Percentiles rank a stretch among this genome's conserved stretches.
phyloP scores from a whole-genome alignment of 768 basidiomycete species.

The Boletus reticuloceps region DNA sequence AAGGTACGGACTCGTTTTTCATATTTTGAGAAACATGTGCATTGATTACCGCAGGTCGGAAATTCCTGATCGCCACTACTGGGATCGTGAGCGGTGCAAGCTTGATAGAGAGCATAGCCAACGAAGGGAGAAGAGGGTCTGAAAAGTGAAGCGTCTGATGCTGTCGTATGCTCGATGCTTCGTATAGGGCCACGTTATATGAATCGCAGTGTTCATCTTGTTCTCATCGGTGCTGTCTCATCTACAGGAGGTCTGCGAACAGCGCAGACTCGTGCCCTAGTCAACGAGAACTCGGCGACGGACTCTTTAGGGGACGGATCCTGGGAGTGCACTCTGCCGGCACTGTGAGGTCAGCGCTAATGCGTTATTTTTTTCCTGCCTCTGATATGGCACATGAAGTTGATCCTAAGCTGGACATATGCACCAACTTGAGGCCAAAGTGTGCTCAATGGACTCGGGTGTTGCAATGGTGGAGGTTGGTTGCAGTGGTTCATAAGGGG shows the following conservation, averaged over 20 bases:
- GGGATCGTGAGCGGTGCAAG: slow-evolving; percentile 81
- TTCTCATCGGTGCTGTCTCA: slow-evolving; percentile 7
- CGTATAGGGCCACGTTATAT: no score
- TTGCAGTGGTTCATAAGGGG: slow-evolving; percentile 7
- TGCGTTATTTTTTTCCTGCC: no score
- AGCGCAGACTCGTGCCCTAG: background rate
- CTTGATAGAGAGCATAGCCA: slow-evolving; percentile 68
- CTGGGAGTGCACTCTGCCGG: no score
- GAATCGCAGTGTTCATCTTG: slow-evolving; percentile 7
- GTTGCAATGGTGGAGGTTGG: background rate
- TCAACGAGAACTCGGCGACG: slow-evolving; percentile 18
- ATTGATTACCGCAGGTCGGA: slow-evolving; percentile 57
- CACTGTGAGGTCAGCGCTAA: no score
- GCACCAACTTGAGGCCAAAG: no score
- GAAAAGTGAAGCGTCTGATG: slow-evolving; percentile 40
- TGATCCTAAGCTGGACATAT: no score
- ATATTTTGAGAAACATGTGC: background rate
- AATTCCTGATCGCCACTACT: slow-evolving; percentile 88
- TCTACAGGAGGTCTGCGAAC: slow-evolving; percentile 8
- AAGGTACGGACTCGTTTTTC: slow-evolving; percentile 48
- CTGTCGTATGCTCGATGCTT: slow-evolving; percentile 9
- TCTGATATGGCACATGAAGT: no score
- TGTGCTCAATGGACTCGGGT: no score
- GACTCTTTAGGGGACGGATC: background rate
- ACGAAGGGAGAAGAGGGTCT: slow-evolving; percentile 29